Evolutionary conservation across 768 basidiomycete species (phyloP).

Genomic region (Serendipita indica): DNA sequence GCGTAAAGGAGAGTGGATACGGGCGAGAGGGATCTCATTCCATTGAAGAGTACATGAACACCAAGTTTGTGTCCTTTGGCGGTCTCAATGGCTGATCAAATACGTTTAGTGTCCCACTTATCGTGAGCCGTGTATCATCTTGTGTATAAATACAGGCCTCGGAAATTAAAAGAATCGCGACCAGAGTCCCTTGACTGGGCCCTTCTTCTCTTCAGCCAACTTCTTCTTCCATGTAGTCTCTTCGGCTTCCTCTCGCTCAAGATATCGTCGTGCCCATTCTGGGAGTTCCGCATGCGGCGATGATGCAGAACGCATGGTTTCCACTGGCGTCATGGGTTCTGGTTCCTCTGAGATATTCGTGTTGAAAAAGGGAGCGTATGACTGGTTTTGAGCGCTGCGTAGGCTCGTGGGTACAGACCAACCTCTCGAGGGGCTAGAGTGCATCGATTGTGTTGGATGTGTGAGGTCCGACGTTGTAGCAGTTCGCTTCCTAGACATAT

Average conservation of each 20-base stretch:
- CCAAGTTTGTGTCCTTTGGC: constrained; percentile 69
- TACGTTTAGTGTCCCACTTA: too few relatives aligned
- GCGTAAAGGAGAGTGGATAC: constrained; percentile 70
- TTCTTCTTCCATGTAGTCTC: background rate
- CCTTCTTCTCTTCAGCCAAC: background rate
- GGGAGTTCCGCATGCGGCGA: background rate
- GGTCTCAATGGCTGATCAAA: constrained; percentile 40
- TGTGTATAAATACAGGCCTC: too few relatives aligned
- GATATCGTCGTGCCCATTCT: background rate
- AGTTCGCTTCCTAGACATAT: background rate
- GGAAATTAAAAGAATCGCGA: too few relatives aligned
- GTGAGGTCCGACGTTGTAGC: background rate
- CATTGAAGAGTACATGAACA: constrained; percentile 77
- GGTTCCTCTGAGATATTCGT: background rate
- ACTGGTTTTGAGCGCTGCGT: background rate
- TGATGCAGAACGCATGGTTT: background rate
- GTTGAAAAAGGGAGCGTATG: background rate
- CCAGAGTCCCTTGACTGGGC: too few relatives aligned
- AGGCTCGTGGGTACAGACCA: too few relatives aligned
- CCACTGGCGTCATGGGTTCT: background rate
- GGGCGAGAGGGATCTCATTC: constrained; percentile 84
- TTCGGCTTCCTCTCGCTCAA: background rate
- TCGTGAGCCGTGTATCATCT: too few relatives aligned
- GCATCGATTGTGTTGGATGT: background rate
- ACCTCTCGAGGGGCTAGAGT: background rate